Evolutionary conservation across 768 basidiomycete genomes (phyloP).

Genomic region (Tephrocybe sp.): DNA sequence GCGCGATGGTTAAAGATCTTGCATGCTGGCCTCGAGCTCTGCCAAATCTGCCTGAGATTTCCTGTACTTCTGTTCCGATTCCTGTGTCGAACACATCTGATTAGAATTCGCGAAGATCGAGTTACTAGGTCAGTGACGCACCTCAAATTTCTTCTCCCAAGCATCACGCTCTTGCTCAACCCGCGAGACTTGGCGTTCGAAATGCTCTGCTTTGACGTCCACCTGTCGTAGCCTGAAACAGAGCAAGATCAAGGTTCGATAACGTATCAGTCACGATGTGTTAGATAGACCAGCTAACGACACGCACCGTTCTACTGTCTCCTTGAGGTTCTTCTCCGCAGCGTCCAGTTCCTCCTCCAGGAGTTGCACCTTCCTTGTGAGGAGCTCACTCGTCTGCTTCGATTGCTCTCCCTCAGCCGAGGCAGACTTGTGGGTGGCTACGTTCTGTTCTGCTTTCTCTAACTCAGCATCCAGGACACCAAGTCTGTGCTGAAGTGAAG

Average conservation of each 20-base stretch:
- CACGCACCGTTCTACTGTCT: slow-evolving; percentile 93
- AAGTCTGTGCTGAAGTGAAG: slow-evolving; percentile 75
- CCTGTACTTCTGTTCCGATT: slow-evolving; percentile 68
- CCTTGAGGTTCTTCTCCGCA: slow-evolving; percentile 95
- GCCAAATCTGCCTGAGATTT: slow-evolving; percentile 79
- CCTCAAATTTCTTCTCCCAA: slow-evolving; percentile 96
- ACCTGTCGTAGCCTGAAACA: slow-evolving; percentile 82
- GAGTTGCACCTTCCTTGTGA: slow-evolving; percentile 83
- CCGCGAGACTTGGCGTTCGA: slow-evolving; percentile 86
- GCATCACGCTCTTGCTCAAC: slow-evolving; percentile 88
- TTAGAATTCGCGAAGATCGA: not conserved
- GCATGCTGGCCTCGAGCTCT: slow-evolving; percentile 78
- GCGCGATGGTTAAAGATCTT: slow-evolving; percentile 48
- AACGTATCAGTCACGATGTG: slow-evolving; percentile 16
- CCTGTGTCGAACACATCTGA: slow-evolving; percentile 41
- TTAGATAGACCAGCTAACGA: not conserved
- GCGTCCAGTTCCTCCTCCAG: slow-evolving; percentile 95
- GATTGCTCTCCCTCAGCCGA: slow-evolving; percentile 69
- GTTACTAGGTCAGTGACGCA: slow-evolving; percentile 32
- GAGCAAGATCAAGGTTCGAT: slow-evolving; percentile 10
- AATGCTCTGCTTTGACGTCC: slow-evolving; percentile 98
- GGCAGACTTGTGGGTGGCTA: slow-evolving; percentile 63
- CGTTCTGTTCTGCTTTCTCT: slow-evolving; percentile 66
- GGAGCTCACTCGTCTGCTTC: slow-evolving; percentile 69
- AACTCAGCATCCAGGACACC: slow-evolving; percentile 62